phyloP scores from a whole-genome alignment of 768 basidiomycete species.

The Clathrus columnatus region DNA sequence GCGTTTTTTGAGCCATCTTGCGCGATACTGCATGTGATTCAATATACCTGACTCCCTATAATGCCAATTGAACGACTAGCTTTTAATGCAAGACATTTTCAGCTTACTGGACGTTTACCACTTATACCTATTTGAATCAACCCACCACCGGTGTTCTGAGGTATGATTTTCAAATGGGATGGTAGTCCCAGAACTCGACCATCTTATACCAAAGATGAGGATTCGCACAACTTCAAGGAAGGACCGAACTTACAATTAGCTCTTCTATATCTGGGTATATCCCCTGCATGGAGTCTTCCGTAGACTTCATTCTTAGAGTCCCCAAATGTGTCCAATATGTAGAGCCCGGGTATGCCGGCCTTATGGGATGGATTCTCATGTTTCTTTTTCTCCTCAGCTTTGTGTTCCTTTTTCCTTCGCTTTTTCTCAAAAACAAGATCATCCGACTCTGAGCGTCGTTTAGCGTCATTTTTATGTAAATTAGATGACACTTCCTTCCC shows the following conservation, averaged over 20 bases:
- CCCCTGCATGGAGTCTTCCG: constrained; percentile 51
- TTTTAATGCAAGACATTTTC: constrained; percentile 2
- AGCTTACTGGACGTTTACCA: constrained; percentile 34
- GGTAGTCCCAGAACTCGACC: constrained; percentile 60
- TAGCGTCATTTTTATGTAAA: constrained; percentile 9
- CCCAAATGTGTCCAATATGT: constrained; percentile 39
- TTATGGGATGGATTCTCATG: neutral
- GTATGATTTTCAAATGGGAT: constrained; percentile 37
- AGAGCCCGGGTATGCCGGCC: constrained; percentile 22
- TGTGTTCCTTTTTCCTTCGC: constrained; percentile 15
- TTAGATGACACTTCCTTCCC: constrained; percentile 25
- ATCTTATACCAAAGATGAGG: constrained; percentile 24
- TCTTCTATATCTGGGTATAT: constrained; percentile 57
- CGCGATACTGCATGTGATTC: constrained; percentile 49
- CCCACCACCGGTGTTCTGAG: constrained; percentile 29
- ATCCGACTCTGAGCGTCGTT: neutral
- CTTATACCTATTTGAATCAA: constrained; percentile 50
- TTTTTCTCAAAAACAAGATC: constrained; percentile 18
- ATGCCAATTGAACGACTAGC: constrained; percentile 5
- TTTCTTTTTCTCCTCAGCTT: neutral
- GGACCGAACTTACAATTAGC: constrained; percentile 44
- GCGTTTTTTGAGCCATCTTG: constrained; percentile 43
- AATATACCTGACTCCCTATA: constrained; percentile 42
- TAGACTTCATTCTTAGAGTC: constrained; percentile 60
- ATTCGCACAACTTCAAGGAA: constrained; percentile 2